These are phyloP conservation scores for Puccinia horiana DNA, from an alignment of 1,284 basidiomycete species.

Conservation along the genomic window DNA sequence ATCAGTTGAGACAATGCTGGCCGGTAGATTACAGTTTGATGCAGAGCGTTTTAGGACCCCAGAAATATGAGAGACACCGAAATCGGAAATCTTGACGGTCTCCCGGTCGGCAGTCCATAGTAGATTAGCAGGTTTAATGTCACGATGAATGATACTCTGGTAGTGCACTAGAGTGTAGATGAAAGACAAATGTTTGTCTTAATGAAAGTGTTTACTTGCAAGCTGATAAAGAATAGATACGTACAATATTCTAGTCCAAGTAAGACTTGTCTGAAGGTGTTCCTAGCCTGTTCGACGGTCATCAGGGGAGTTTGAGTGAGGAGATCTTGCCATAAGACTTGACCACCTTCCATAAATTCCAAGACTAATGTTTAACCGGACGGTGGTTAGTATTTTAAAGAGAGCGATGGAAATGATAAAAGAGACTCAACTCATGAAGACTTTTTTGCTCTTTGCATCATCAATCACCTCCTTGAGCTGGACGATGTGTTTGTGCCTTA, in stretches of 20 bases:
- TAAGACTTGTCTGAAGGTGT: constrained; percentile 86
- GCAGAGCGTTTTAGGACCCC: constrained; percentile 70
- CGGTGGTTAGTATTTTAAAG: neutral
- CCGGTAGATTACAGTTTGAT: constrained; percentile 39
- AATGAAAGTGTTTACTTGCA: constrained; percentile 41
- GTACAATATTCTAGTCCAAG: constrained; percentile 88
- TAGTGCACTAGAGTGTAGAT: constrained; percentile 72
- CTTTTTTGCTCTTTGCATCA: constrained; percentile 81
- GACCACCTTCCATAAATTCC: constrained; percentile 92
- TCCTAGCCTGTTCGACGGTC: constrained; percentile 76
- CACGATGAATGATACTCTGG: constrained; percentile 97
- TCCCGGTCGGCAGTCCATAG: constrained; percentile 77
- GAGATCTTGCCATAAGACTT: constrained; percentile 73
- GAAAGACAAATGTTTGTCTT: neutral
- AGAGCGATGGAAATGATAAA: constrained; percentile 32
- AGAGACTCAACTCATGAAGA: constrained; percentile 75
- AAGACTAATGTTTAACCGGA: constrained; percentile 67
- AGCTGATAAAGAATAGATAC: constrained; percentile 58
- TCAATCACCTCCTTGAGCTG: constrained; percentile 92
- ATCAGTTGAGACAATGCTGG: constrained; percentile 22
- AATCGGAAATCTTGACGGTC: constrained; percentile 93
- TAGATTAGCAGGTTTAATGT: constrained; percentile 98
- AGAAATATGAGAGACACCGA: constrained; percentile 94
- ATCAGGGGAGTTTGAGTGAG: constrained; percentile 66
- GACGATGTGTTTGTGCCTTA: constrained; percentile 87